Percentiles rank a stretch among this genome's conserved stretches.
These are phyloP conservation scores for Eucalyptus brandiana DNA, from an alignment of 345 rosid genomes.

Conservation along the genomic window DNA sequence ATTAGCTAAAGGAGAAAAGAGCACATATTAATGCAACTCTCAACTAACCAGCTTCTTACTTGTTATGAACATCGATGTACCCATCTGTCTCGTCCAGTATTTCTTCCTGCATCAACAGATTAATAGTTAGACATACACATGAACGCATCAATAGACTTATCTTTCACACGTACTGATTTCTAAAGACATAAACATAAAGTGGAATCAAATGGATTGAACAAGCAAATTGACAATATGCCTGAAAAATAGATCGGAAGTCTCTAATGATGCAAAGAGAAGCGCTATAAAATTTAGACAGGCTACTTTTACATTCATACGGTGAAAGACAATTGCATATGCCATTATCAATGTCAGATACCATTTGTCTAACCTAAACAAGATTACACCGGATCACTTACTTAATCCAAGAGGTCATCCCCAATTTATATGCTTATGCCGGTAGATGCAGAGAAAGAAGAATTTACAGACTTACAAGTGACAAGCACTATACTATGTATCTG, in stretches of 20 bases:
- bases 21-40: neutral
- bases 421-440: neutral
- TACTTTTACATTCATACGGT: neutral
- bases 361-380: neutral
- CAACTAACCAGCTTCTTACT: slow-evolving; percentile 5
- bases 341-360: neutral
- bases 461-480: neutral
- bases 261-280: neutral
- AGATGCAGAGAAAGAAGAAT: neutral
- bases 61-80: slow-evolving; percentile 44
- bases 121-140: neutral
- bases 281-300: neutral
- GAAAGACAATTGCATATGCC: neutral
- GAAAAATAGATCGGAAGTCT: neutral
- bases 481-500: neutral
- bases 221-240: neutral
- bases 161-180: neutral
- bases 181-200: neutral
- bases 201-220: neutral
- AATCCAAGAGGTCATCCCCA: neutral
- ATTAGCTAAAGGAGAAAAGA: neutral
- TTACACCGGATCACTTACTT: neutral
- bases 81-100: slow-evolving; percentile 72
- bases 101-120: slow-evolving; percentile 41
- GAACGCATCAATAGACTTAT: neutral